These are phyloP conservation scores for Poa annua DNA, from an alignment of 176 grass and related monocot genomes.

Conservation along the genomic window DNA sequence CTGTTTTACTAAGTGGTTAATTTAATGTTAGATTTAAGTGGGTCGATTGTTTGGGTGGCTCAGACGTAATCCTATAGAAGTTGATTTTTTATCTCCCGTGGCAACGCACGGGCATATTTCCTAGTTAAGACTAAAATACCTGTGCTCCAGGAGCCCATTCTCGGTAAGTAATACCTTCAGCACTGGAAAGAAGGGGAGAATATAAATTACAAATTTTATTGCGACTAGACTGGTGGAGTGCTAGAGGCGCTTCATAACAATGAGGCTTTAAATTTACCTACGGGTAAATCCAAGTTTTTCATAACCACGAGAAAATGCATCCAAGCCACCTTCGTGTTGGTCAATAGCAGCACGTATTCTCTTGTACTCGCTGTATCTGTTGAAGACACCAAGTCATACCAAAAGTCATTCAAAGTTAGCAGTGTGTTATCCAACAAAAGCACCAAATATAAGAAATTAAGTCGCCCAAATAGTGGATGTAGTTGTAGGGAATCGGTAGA, in stretches of 20 bases:
- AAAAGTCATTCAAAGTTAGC: conserved; percentile 1
- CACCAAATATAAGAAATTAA: conserved; percentile 25
- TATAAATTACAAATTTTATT: conserved; percentile 9
- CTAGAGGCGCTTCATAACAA: background rate
- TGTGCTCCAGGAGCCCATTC: conserved; percentile 97
- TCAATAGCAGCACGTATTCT: conserved; percentile 82
- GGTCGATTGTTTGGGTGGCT: too few relatives aligned
- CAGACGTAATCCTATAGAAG: too few relatives aligned
- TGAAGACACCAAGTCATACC: conserved; percentile 38
- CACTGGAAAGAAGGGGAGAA: conserved; percentile 46
- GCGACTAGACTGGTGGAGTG: background rate
- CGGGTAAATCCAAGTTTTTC: conserved; percentile 88
- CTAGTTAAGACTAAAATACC: conserved; percentile 49
- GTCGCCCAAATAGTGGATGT: background rate
- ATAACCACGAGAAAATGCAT: conserved; percentile 96
- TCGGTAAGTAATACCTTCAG: conserved; percentile 84
- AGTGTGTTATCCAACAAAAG: conserved; percentile 22
- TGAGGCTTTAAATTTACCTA: conserved; percentile 52
- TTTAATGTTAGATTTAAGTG: too few relatives aligned
- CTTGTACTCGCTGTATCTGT: conserved; percentile 89
- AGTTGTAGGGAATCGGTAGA: background rate
- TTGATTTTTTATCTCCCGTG: too few relatives aligned
- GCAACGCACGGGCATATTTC: too few relatives aligned
- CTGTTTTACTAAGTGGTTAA: too few relatives aligned
- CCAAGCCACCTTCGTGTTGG: conserved; percentile 89